Percentiles rank a stretch among this genome's conserved stretches.
phyloP scores from a whole-genome alignment of 78 protist genomes.

The Pelomyxa schiedti region DNA sequence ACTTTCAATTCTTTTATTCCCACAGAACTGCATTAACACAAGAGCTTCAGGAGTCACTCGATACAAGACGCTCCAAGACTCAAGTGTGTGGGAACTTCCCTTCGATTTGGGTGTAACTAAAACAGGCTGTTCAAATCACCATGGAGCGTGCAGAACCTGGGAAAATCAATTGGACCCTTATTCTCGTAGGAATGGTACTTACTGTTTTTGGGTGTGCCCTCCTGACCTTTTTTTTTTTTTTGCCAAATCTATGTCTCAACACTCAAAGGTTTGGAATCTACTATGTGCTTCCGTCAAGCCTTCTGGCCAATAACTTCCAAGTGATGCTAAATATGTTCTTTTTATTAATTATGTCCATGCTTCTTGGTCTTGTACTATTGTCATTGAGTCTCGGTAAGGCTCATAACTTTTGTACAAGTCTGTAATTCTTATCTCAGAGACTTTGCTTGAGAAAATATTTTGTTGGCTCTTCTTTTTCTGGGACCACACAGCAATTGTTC shows the following conservation, averaged over 20 bases:
- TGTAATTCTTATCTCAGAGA: no score
- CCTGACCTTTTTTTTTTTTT: no score
- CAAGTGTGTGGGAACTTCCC: no score
- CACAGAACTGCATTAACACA: conserved; percentile 53
- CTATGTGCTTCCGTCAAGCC: conserved; percentile 73
- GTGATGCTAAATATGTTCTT: conserved; percentile 79
- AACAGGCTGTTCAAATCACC: conserved; percentile 53
- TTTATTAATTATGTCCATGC: conserved; percentile 60
- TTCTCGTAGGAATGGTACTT: conserved; percentile 53
- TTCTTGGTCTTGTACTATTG: conserved; percentile 60
- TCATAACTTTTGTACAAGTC: no score
- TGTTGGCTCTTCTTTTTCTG: conserved; percentile 52
- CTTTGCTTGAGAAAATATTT: conserved; percentile 38
- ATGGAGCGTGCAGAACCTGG: conserved; percentile 45
- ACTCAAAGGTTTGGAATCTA: conserved; percentile 41
- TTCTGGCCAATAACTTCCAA: conserved; percentile 53
- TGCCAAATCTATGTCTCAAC: not conserved
- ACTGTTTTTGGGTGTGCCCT: conserved; percentile 43
- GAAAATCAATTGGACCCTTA: conserved; percentile 11
- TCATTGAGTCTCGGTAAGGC: conserved; percentile 62
- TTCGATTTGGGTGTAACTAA: no score
- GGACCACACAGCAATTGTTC: conserved; percentile 45
- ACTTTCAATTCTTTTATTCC: no score
- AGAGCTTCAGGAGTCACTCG: conserved; percentile 57
- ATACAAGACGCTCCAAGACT: conserved; percentile 43